Conservation (phyloP, 768 basidiomycete genomes). For the Pleurotus eryngii region DNA sequence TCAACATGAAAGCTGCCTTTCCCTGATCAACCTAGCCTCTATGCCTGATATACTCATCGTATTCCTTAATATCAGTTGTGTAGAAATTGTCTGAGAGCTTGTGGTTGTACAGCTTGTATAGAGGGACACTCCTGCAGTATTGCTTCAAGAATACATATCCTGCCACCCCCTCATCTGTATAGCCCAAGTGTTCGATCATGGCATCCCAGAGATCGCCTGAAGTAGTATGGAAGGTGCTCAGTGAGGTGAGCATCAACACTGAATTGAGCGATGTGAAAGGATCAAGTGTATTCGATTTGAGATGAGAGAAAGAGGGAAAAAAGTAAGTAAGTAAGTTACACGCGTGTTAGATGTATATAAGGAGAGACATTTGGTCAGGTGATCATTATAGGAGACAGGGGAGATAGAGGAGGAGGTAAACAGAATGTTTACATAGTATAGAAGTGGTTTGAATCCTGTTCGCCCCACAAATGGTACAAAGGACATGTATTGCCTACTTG, state of each 20-base stretch:
- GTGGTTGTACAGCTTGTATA: background rate
- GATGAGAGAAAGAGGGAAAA: too few species aligned
- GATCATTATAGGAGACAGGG: too few species aligned
- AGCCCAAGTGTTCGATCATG: background rate
- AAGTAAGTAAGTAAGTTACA: too few species aligned
- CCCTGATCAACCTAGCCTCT: background rate
- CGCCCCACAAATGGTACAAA: background rate
- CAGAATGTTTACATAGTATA: background rate
- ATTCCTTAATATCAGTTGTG: background rate
- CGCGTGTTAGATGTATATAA: too few species aligned
- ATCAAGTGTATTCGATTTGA: too few species aligned
- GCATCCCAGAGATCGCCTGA: background rate
- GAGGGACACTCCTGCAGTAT: background rate
- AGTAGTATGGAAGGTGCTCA: background rate
- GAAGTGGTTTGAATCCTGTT: constrained; percentile 1
- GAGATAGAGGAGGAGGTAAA: too few species aligned
- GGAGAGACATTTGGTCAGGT: too few species aligned
- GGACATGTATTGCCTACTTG: background rate
- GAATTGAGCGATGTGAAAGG: too few species aligned
- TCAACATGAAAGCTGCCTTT: background rate
- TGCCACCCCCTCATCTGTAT: background rate
- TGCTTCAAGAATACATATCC: constrained; percentile 4
- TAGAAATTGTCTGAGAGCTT: background rate
- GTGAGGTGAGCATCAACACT: too few species aligned
- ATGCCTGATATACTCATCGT: background rate